Evolutionary conservation across 2,329 filamentous ascomycete species (phyloP), one percentile per base, ranked within the genome.

Genomic region (Trichocomaceae sp.): DNA sequence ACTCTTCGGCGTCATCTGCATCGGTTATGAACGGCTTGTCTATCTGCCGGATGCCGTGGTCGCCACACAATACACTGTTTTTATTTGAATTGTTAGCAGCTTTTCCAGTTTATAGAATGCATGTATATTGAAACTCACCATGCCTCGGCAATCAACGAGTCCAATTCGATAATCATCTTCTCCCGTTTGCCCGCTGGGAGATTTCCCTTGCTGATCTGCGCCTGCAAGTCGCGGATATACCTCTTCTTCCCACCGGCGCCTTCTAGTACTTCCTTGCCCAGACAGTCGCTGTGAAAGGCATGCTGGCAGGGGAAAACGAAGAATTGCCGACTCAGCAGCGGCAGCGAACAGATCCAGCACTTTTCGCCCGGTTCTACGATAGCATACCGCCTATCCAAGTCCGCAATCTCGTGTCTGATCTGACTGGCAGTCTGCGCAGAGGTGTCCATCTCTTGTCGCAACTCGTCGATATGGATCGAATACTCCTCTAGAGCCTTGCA

Each of bases 251-350:
- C 86, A 0, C 90, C 89, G 1, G 86, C 85, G 60, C 90, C 85
- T 69, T 92, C 88, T 52, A 96, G 79, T 0, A 97, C 90, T 66
- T 87, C 87, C 64, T 83, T 85, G 0, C 90, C 92, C 48, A 99
- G 74, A 69, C 93, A 99, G 68, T 99, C 93, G 42, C 88, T 92
- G 71, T 99, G 93, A 66, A 99, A 99, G 3, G 91, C 88, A 72
- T 99, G 93, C 75, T 99, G 93, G 71, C 93, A 99, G 0, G 93
- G 93, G 62, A 99, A 99, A 17, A 99, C 93, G 63, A 97, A 99
- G 73, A 99, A 99, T 64, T 96, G 91, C 52, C 91, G 77, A 66
- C 88, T 91, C 15, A 99, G 79, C 52, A 99, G 75, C 9, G 93
- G 93, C 54, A 97, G 73, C 0, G 85, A 83, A 66, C 93, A 99